Evolutionary conservation across 2,329 filamentous ascomycete species (phyloP).

Genomic region (Nakataea oryzae): DNA sequence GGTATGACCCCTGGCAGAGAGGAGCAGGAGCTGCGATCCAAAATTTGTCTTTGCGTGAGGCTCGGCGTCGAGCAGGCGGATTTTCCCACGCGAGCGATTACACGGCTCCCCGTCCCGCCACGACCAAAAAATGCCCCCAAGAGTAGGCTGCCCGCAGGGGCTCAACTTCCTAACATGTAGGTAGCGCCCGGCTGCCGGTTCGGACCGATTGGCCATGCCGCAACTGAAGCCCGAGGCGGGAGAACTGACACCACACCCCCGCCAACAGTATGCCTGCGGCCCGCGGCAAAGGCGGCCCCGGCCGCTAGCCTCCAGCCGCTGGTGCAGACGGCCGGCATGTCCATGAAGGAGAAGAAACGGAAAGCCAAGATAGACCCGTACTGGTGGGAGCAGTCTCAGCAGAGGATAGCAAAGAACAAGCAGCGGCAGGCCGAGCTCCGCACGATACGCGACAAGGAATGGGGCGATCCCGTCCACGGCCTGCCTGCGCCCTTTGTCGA

Average conservation of each 20-base stretch:
- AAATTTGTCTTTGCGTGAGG: not conserved
- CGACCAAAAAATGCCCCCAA: slow-evolving; percentile 51
- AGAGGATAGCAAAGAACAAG: slow-evolving; percentile 75
- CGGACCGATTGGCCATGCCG: not conserved
- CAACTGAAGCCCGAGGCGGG: slow-evolving; percentile 9
- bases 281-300: slow-evolving; percentile 30
- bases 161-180: slow-evolving; percentile 51
- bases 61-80: not conserved
- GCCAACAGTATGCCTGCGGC: slow-evolving; percentile 48
- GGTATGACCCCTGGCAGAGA: not conserved
- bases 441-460: slow-evolving; percentile 48
- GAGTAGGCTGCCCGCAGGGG: slow-evolving; percentile 50
- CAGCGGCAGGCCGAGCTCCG: slow-evolving; percentile 62
- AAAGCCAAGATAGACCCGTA: slow-evolving; percentile 71
- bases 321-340: slow-evolving; percentile 54
- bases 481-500: slow-evolving; percentile 71
- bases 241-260: slow-evolving; percentile 7
- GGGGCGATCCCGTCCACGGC: slow-evolving; percentile 74
- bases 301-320: slow-evolving; percentile 41
- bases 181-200: slow-evolving; percentile 12
- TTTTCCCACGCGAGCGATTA: not conserved
- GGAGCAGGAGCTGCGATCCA: not conserved
- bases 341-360: slow-evolving; percentile 52
- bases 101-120: not conserved
- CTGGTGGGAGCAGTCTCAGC: slow-evolving; percentile 66